Evolutionary conservation across 2,329 filamentous ascomycete species (phyloP), one percentile per base, ranked within the genome.

Genomic region (Xylariaceae sp.): DNA sequence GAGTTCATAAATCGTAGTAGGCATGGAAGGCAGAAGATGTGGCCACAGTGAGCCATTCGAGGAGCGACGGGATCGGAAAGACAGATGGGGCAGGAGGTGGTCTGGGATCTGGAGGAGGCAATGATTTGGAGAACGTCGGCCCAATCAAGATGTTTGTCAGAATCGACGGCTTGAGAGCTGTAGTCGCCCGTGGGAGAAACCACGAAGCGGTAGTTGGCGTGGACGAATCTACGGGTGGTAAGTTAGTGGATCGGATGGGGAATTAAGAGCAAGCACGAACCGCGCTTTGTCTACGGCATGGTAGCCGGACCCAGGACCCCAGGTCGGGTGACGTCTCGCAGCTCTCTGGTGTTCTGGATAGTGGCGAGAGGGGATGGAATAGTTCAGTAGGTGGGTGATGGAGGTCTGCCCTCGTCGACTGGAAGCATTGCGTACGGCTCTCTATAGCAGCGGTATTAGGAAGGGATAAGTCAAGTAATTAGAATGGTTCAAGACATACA

Each of bases 121-220:
- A 98, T 76, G 42, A 98, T 84, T 67, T 98, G 93, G 53, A 96
- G 73, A 42, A 98, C 87, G 55, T 88, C 83, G 54, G 83, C 79
- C 93, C 93, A 98, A 58, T 95, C 88, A 43, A 98, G 70, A 59
- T 93, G 86, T 38, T 91, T 77, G 66, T 98, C 92, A 17, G 93
- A 86, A 65, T 97, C 89, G 37, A 80, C 77, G 20, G 88, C 86
- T 63, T 97, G 90, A 5, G 80, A 78, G 48, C 80, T 77, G 64
- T 97, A 98, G 59, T 85, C 80, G 47, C 82, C 85, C 45, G 81
- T 77, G 3, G 93, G 92, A 49, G 88, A 84, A 41, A 98, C 91
- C 48, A 98, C 86, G 65, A 98, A 98, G 45, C 93, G 86, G 64
- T 98, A 98, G 66, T 98, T 98, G 54, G 93, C 90, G 66, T 98